Percentiles rank a stretch among this genome's conserved stretches.
These are phyloP conservation scores for Blastobotrys aristatus DNA, from an alignment of 1,139 yeast species.

Conservation along the genomic window DNA sequence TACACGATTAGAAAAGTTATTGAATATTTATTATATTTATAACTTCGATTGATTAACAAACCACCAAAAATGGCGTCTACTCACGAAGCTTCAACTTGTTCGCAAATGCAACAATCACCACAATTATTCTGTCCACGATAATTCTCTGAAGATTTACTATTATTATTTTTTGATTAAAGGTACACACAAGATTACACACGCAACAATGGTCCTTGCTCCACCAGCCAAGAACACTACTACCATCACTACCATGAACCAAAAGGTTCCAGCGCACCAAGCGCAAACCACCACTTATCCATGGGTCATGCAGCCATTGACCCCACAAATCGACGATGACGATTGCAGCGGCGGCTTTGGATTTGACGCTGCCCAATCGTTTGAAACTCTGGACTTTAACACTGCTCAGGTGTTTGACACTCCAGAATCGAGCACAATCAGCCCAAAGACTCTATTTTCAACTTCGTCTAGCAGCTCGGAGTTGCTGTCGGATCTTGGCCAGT, in stretches of 20 bases:
- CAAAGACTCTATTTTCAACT: slow-evolving; percentile 29
- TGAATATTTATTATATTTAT: slow-evolving; percentile 8
- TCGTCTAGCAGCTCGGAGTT: slow-evolving; percentile 17
- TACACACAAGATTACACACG: background rate
- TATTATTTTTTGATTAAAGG: background rate
- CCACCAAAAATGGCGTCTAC: slow-evolving; percentile 12
- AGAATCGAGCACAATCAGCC: slow-evolving; percentile 31
- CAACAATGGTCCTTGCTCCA: slow-evolving; percentile 11
- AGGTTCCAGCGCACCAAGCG: background rate
- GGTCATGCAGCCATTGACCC: slow-evolving; percentile 10
- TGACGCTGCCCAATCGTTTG: background rate
- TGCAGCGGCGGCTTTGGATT: slow-evolving; percentile 1
- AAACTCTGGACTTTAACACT: background rate
- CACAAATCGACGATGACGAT: slow-evolving; percentile 9
- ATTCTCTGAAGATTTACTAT: background rate
- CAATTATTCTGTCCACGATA: slow-evolving; percentile 7
- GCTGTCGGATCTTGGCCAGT: slow-evolving; percentile 28
- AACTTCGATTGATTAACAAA: slow-evolving; percentile 5
- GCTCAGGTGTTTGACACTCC: slow-evolving; percentile 16
- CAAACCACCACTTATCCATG: slow-evolving; percentile 2
- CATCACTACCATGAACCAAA: background rate
- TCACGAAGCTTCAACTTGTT: slow-evolving; percentile 11
- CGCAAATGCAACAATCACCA: slow-evolving; percentile 9
- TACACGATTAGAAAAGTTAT: slow-evolving; percentile 7
- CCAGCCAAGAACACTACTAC: slow-evolving; percentile 8